Percentiles rank a stretch among this genome's conserved stretches.
Evolutionary conservation across 164 flowering plant genomes (phyloP).

Genomic region (Vitis amurensis): DNA sequence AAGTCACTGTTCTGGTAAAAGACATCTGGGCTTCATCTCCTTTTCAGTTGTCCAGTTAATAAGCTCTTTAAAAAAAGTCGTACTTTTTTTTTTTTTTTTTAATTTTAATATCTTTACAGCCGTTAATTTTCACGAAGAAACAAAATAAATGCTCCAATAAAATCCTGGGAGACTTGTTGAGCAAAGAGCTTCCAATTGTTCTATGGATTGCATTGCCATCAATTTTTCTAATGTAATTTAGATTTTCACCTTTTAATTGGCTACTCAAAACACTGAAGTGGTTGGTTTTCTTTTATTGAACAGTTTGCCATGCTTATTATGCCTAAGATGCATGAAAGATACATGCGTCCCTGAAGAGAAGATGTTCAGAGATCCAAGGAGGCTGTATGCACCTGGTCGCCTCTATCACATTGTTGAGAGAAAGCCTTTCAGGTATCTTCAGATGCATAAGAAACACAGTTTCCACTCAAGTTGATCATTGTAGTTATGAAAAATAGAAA

Average conservation of each 20-base stretch:
- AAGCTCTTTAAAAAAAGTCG: neutral
- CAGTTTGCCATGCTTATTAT: conserved; percentile 95
- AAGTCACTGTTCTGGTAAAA: conserved; percentile 93
- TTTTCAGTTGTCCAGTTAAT: neutral
- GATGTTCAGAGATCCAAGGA: conserved; percentile 88
- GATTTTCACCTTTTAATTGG: neutral
- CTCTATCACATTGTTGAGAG: conserved; percentile 95
- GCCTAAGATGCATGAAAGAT: conserved; percentile 87
- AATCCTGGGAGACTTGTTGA: neutral
- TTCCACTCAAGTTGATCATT: neutral
- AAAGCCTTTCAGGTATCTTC: conserved; percentile 76
- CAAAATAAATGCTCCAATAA: neutral
- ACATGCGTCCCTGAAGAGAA: conserved; percentile 83
- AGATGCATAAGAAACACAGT: neutral
- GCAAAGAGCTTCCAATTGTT: neutral
- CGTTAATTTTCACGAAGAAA: neutral
- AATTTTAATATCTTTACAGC: too few relatives aligned
- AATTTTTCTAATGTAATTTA: neutral
- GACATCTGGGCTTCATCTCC: conserved; percentile 12
- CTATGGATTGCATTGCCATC: too few relatives aligned
- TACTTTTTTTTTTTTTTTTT: neutral
- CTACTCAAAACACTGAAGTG: neutral
- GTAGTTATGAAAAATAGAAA: neutral
- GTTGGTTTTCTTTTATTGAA: conserved; percentile 16
- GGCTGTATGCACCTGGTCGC: conserved; percentile 97